Conservation (phyloP, 2,329 filamentous ascomycete species). For the Drechslera avenae region DNA sequence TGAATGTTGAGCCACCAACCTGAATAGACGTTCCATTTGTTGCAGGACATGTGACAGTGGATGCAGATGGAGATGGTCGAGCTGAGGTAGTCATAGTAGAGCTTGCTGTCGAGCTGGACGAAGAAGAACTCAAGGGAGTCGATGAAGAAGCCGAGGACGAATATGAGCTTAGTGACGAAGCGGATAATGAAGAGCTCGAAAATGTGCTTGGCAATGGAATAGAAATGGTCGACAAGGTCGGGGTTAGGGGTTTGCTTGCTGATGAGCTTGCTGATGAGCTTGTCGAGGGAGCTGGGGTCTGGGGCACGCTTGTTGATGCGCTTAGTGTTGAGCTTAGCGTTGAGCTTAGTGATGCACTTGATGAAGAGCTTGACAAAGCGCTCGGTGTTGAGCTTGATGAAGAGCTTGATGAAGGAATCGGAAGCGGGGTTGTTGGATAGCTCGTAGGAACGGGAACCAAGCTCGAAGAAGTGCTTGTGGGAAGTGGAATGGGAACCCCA, state of each 20-base stretch:
- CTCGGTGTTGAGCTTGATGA: not conserved
- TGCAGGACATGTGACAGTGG: conserved; percentile 12
- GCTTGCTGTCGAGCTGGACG: conserved; percentile 1
- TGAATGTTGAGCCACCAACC: conserved; percentile 2
- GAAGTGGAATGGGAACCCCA: not conserved
- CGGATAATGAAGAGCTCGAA: not conserved
- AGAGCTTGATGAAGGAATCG: not conserved
- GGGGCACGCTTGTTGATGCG: too few relatives aligned
- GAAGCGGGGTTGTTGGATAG: not conserved
- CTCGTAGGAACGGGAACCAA: not conserved
- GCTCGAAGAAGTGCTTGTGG: not conserved
- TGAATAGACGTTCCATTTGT: conserved; percentile 10
- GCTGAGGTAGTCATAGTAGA: conserved; percentile 1
- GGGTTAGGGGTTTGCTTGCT: too few relatives aligned
- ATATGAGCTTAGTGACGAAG: not conserved
- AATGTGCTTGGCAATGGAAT: not conserved
- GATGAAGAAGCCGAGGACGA: too few relatives aligned
- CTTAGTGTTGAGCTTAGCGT: too few relatives aligned
- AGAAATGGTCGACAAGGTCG: too few relatives aligned
- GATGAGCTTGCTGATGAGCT: too few relatives aligned
- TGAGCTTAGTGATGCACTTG: not conserved
- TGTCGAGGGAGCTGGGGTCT: too few relatives aligned
- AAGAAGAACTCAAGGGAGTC: not conserved
- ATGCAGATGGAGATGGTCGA: not conserved
- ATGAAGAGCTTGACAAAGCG: too few relatives aligned